phyloP scores from a whole-genome alignment of 768 basidiomycete genomes.

The Lentinula raphanica region DNA sequence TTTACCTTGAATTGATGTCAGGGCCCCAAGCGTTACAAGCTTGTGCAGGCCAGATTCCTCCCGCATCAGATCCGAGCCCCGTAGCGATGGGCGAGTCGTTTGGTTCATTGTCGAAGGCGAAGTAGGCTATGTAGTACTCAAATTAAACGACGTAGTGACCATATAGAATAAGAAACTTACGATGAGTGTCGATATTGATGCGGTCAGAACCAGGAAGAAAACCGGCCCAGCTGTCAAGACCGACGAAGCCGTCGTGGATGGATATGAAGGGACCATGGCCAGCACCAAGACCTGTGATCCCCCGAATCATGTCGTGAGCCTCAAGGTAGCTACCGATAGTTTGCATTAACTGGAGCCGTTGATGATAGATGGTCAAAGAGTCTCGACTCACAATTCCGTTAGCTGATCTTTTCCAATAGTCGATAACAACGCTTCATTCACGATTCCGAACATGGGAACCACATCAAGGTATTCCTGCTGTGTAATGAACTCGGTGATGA shows the following conservation, averaged over 20 bases:
- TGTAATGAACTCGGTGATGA: slow-evolving; percentile 77
- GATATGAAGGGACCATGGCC: slow-evolving; percentile 59
- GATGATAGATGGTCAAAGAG: slow-evolving; percentile 18
- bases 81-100: slow-evolving; percentile 27
- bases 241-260: slow-evolving; percentile 47
- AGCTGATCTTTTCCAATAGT: slow-evolving; percentile 54
- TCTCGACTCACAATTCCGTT: slow-evolving; percentile 57
- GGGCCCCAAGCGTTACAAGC: slow-evolving; percentile 53
- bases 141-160: neutral
- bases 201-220: slow-evolving; percentile 48
- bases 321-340: slow-evolving; percentile 45
- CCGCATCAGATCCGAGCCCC: slow-evolving; percentile 26
- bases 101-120: slow-evolving; percentile 35
- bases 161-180: slow-evolving; percentile 15
- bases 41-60: slow-evolving; percentile 36
- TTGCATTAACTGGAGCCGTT: slow-evolving; percentile 11
- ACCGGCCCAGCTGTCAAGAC: slow-evolving; percentile 35
- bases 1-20: slow-evolving; percentile 29
- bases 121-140: slow-evolving; percentile 24
- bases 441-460: slow-evolving; percentile 56
- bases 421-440: slow-evolving; percentile 54
- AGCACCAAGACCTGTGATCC: slow-evolving; percentile 67
- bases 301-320: slow-evolving; percentile 59
- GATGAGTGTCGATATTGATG: slow-evolving; percentile 47
- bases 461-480: slow-evolving; percentile 70